Evolutionary conservation across 805 yeast genomes (phyloP).

Genomic region (Dipodascus albidus): DNA sequence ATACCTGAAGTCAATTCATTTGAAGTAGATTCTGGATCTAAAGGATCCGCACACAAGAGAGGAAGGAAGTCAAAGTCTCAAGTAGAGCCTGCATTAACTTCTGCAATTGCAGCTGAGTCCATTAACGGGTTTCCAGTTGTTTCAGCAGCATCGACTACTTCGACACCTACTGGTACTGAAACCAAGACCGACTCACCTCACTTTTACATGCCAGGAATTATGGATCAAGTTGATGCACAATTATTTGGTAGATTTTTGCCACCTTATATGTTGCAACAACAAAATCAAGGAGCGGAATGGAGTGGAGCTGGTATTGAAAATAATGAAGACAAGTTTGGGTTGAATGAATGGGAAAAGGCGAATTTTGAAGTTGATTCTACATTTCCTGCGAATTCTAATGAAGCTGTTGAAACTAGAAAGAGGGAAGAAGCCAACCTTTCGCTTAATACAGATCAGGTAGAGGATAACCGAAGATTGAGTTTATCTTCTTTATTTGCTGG

Average conservation of each 20-base stretch:
- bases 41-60: neutral
- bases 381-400: neutral
- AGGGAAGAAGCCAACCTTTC: neutral
- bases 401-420: neutral
- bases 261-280: conserved; percentile 54
- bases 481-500: conserved; percentile 5
- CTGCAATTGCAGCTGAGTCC: neutral
- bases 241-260: conserved; percentile 76
- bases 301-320: neutral
- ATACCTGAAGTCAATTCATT: neutral
- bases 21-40: neutral
- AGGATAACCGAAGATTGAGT: neutral
- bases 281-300: neutral
- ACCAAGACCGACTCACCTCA: conserved; percentile 8
- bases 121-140: neutral
- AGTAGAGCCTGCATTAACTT: neutral
- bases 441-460: neutral
- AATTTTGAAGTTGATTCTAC: neutral
- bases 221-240: conserved; percentile 77
- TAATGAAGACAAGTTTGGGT: neutral
- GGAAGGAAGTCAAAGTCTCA: neutral
- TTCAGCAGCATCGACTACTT: neutral
- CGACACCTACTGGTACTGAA: neutral
- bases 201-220: conserved; percentile 63
- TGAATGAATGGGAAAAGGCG: neutral